Conservation (phyloP, 192 early-diverging fungal genomes). For the Ambispora gerdemannii region DNA sequence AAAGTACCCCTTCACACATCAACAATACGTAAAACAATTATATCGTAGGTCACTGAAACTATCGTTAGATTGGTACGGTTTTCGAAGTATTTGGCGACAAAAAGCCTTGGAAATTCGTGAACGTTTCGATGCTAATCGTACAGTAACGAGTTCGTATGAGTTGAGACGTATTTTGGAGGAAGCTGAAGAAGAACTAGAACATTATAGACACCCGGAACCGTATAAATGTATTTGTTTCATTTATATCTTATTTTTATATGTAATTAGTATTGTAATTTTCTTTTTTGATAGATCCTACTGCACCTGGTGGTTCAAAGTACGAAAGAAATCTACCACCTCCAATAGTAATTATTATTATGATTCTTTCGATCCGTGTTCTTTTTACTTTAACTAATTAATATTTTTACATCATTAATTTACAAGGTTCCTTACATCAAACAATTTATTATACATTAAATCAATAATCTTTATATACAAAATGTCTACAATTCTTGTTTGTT, state of each 20-base stretch:
- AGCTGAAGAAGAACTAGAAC: slow-evolving; percentile 71
- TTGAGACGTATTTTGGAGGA: slow-evolving; percentile 60
- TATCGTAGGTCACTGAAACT: slow-evolving; percentile 82
- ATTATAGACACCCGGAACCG: slow-evolving; percentile 77
- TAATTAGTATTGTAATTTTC: neutral
- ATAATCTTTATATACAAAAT: no score
- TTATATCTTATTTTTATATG: slow-evolving; percentile 9
- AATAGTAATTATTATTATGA: no score
- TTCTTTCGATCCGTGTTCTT: no score
- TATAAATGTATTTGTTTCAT: slow-evolving; percentile 64
- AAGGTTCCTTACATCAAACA: no score
- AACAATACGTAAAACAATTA: no score
- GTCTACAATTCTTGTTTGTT: no score
- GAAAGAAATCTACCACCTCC: slow-evolving; percentile 81
- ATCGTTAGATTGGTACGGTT: slow-evolving; percentile 86
- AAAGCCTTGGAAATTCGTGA: slow-evolving; percentile 81
- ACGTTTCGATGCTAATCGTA: slow-evolving; percentile 78
- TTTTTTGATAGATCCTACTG: slow-evolving; percentile 55
- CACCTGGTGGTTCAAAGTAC: slow-evolving; percentile 74
- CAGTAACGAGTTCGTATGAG: slow-evolving; percentile 69
- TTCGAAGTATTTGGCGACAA: slow-evolving; percentile 71
- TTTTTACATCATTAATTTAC: no score
- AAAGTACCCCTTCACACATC: no score
- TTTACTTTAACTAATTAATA: no score
- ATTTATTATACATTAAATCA: no score